Conservation (phyloP, 2,329 filamentous ascomycete species). For the Claviceps spartinae region DNA sequence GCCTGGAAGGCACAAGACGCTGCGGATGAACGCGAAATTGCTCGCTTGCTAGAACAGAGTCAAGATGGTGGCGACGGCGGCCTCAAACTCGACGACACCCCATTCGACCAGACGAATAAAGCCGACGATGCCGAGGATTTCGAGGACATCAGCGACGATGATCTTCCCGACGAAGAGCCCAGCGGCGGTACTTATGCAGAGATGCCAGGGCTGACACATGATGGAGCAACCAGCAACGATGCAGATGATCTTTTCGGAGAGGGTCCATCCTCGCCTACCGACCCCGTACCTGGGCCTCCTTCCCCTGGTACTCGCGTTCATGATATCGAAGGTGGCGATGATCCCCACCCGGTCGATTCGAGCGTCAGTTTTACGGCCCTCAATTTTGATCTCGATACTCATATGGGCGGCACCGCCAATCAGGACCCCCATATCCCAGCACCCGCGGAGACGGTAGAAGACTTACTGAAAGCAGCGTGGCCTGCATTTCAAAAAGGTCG, state of each 20-base stretch:
- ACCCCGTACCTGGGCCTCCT: conserved; percentile 26
- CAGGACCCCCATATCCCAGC: conserved; percentile 52
- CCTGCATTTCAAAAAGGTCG: conserved; percentile 66
- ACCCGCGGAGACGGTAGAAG: conserved; percentile 57
- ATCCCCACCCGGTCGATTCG: conserved; percentile 18
- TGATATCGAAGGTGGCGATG: conserved; percentile 24
- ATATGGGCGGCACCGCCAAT: conserved; percentile 31
- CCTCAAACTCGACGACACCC: conserved; percentile 28
- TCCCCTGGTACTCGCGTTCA: conserved; percentile 31
- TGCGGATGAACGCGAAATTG: conserved; percentile 35
- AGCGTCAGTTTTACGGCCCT: conserved; percentile 26
- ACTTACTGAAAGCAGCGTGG: conserved; percentile 66
- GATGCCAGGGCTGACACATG: conserved; percentile 42
- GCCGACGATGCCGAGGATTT: conserved; percentile 86
- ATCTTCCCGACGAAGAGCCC: conserved; percentile 66
- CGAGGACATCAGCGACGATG: conserved; percentile 83
- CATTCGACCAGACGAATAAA: conserved; percentile 59
- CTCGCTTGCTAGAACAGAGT: conserved; percentile 29
- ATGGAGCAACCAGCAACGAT: conserved; percentile 45
- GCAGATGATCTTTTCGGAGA: conserved; percentile 60
- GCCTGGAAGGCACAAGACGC: conserved; percentile 30
- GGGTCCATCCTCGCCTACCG: conserved; percentile 35
- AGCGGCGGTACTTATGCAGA: conserved; percentile 29
- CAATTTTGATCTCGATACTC: conserved; percentile 35
- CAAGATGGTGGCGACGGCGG: conserved; percentile 25